A percentile compares a stretch with the other conserved stretches of the same genome.
Evolutionary conservation across 2,329 filamentous ascomycete species (phyloP).

Genomic region (Clonostachys rhizophaga): DNA sequence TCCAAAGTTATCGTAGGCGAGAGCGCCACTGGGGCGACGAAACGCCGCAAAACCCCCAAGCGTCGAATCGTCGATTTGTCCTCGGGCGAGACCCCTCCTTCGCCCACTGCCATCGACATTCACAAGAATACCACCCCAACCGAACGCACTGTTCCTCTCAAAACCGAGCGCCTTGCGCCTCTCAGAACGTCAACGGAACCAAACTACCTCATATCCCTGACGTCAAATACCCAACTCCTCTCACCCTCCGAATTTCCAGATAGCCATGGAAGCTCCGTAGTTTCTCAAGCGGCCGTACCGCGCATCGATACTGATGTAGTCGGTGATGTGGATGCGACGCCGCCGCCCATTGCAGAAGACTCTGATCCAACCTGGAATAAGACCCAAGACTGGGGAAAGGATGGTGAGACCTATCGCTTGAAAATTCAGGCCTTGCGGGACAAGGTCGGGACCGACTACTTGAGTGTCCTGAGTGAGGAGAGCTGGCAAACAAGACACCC

Average conservation of each 20-base stretch:
- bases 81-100: conserved; percentile 36
- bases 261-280: neutral
- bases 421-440: conserved; percentile 83
- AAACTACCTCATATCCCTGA: conserved; percentile 40
- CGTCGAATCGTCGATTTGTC: conserved; percentile 62
- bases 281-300: neutral
- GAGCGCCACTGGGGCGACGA: conserved; percentile 51
- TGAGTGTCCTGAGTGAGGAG: conserved; percentile 82
- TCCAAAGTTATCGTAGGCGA: conserved; percentile 53
- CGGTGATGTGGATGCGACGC: neutral
- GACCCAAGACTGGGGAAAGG: conserved; percentile 57
- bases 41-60: conserved; percentile 56
- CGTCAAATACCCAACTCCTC: conserved; percentile 27
- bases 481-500: conserved; percentile 43
- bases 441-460: conserved; percentile 82
- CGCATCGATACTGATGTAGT: conserved; percentile 5
- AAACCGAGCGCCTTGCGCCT: conserved; percentile 5
- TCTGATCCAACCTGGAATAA: conserved; percentile 28
- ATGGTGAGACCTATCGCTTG: conserved; percentile 76
- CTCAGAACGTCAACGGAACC: conserved; percentile 2
- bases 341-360: neutral
- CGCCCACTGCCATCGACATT: conserved; percentile 19
- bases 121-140: conserved; percentile 8
- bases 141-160: conserved; percentile 4
- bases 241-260: conserved; percentile 3